Percentiles rank a stretch among this genome's conserved stretches.
Evolutionary conservation across 2,329 filamentous ascomycete species (phyloP).

Genomic region (Colletotrichum sp.): DNA sequence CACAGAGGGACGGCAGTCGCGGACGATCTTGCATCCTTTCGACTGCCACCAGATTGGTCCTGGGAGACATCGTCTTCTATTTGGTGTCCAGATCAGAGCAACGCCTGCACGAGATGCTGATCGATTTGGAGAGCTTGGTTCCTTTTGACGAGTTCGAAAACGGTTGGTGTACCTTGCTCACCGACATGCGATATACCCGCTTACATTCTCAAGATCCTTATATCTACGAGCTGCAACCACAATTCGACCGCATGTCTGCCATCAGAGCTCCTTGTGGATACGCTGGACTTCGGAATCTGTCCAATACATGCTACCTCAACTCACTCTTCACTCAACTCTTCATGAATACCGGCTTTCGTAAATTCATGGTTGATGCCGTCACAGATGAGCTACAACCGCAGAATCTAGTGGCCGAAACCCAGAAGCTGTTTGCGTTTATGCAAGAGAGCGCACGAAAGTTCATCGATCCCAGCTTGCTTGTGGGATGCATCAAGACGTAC

Average conservation of each 20-base stretch:
- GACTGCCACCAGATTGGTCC: constrained; percentile 57
- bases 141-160: constrained; percentile 37
- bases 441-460: constrained; percentile 80
- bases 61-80: constrained; percentile 65
- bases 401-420: constrained; percentile 75
- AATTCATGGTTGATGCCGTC: constrained; percentile 78
- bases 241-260: constrained; percentile 69
- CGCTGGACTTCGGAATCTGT: constrained; percentile 88
- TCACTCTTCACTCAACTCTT: constrained; percentile 93
- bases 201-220: constrained; percentile 49
- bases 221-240: constrained; percentile 63
- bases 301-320: constrained; percentile 97
- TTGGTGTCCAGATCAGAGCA: constrained; percentile 57
- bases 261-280: constrained; percentile 83
- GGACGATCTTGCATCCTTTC: constrained; percentile 47
- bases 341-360: constrained; percentile 89
- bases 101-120: constrained; percentile 58
- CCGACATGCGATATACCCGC: neutral
- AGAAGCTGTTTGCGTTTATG: constrained; percentile 83
- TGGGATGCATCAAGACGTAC: constrained; percentile 79
- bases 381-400: constrained; percentile 62
- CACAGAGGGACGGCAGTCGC: constrained; percentile 35
- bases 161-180: neutral
- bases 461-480: constrained; percentile 75
- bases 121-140: constrained; percentile 54